Evolutionary conservation across 805 yeast species (phyloP).

Genomic region (Zygosaccharomyces rouxii): DNA sequence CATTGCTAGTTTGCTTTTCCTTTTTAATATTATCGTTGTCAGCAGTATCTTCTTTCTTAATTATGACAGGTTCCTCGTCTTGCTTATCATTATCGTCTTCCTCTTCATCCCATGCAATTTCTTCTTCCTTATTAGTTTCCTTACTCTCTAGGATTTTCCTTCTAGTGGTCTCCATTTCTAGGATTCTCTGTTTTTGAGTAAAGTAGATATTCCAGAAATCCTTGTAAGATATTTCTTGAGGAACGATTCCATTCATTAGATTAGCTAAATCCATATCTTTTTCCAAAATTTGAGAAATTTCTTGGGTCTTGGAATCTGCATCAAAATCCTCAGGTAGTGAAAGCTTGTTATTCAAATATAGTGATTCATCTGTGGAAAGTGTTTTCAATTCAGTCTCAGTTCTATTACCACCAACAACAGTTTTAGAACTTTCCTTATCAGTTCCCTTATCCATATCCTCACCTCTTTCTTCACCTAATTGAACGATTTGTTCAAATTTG

Average conservation of each 20-base stretch:
- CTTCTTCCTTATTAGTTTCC: conserved; percentile 30
- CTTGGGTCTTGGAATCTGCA: conserved; percentile 45
- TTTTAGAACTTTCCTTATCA: conserved; percentile 18
- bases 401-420: conserved; percentile 47
- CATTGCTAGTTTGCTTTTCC: conserved; percentile 2
- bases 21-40: conserved; percentile 3
- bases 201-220: conserved; percentile 76
- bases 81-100: conserved; percentile 32
- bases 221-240: conserved; percentile 51
- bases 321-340: conserved; percentile 36
- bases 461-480: conserved; percentile 10
- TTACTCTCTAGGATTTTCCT: conserved; percentile 52
- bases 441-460: conserved; percentile 31
- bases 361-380: conserved; percentile 46
- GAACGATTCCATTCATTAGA: conserved; percentile 63
- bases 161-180: conserved; percentile 60
- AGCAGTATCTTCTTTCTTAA: conserved; percentile 14
- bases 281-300: conserved; percentile 45
- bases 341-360: conserved; percentile 36
- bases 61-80: conserved; percentile 17
- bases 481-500: conserved; percentile 23
- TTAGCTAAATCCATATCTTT: conserved; percentile 48
- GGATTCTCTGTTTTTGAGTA: conserved; percentile 47
- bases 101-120: conserved; percentile 38
- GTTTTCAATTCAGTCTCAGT: conserved; percentile 60